phyloP scores from a whole-genome alignment of 768 basidiomycete genomes.

The Pleurotus tuoliensis region DNA sequence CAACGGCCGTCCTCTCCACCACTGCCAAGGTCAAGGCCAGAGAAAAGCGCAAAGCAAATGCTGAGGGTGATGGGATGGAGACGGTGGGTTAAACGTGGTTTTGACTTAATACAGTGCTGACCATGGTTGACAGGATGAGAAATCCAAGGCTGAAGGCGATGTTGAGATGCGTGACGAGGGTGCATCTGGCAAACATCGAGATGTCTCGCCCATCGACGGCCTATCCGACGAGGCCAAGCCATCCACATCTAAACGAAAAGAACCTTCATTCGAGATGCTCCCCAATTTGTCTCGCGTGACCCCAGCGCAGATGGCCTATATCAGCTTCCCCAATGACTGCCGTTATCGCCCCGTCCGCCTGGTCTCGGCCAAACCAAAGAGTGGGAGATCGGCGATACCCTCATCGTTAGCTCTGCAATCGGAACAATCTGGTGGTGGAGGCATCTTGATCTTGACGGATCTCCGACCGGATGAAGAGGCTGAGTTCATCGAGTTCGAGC shows the following conservation, averaged over 20 bases:
- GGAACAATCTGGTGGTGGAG: constrained; percentile 76
- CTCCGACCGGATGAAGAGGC: constrained; percentile 63
- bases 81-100: constrained; percentile 47
- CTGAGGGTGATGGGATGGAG: constrained; percentile 80
- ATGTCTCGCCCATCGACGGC: constrained; percentile 54
- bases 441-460: constrained; percentile 83
- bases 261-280: constrained; percentile 72
- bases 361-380: constrained; percentile 49
- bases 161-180: constrained; percentile 76
- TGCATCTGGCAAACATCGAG: constrained; percentile 38
- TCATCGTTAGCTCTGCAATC: constrained; percentile 32
- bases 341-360: constrained; percentile 90
- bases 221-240: constrained; percentile 39
- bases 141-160: constrained; percentile 52
- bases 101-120: constrained; percentile 10
- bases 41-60: constrained; percentile 87
- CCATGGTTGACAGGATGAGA: constrained; percentile 42
- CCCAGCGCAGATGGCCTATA: constrained; percentile 80
- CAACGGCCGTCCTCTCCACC: constrained; percentile 92
- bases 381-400: constrained; percentile 27
- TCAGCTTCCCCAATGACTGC: constrained; percentile 74
- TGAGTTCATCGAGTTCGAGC: constrained; percentile 66
- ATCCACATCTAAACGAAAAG: constrained; percentile 52
- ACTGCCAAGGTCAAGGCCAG: constrained; percentile 96
- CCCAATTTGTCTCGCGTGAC: constrained; percentile 92